Evolutionary conservation across 768 basidiomycete genomes (phyloP).

Genomic region (Auriscalpium orientale): DNA sequence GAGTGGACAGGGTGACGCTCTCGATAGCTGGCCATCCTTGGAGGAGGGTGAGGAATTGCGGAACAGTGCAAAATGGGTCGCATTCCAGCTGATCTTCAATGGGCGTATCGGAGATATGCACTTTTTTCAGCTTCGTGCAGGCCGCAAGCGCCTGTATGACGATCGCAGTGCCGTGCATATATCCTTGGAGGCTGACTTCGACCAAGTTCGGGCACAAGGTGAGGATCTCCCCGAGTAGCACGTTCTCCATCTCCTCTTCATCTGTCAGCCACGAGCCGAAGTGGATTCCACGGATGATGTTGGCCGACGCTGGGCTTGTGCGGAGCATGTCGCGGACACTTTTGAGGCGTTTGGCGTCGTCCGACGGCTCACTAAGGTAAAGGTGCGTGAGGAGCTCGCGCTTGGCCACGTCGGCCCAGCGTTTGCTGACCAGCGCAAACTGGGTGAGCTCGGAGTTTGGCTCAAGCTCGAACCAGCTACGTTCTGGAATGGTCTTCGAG

Average conservation of each 20-base stretch:
- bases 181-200: neutral
- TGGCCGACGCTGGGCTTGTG: neutral
- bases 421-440: neutral
- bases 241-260: neutral
- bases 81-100: no score
- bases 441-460: neutral
- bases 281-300: neutral
- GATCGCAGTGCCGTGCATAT: no score
- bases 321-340: neutral
- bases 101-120: no score
- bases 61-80: no score
- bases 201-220: neutral
- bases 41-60: no score
- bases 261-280: neutral
- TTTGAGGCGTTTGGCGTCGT: neutral
- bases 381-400: neutral
- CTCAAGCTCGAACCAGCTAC: neutral
- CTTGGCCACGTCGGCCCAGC: neutral
- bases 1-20: no score
- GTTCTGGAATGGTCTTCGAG: neutral
- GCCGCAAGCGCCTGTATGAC: no score
- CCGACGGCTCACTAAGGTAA: neutral
- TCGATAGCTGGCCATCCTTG: no score
- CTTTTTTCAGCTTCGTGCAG: no score
- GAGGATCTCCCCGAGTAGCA: neutral